Evolutionary conservation across 1,139 yeast species (phyloP), one percentile per base, ranked within the genome.

Genomic region (Spathaspora sp.): DNA sequence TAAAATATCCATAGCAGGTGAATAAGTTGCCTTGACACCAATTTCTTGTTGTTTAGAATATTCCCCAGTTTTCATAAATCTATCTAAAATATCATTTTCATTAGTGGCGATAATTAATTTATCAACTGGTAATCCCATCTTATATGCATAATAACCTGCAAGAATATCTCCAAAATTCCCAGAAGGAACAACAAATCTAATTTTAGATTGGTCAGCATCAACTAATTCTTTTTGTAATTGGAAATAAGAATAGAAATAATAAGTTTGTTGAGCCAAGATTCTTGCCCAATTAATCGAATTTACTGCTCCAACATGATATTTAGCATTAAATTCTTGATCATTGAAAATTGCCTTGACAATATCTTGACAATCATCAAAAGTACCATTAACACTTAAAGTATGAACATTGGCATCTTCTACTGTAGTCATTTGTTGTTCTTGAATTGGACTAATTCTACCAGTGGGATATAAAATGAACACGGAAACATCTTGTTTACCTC

Each of bases 201-300:
- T 81, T 56, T 80, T 80, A 43, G 68, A 48, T 33, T n/a, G n/a
- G n/a, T 62, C 55, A 43, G 72, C 70, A 24, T 41, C 45, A 18
- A 38, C 33, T 11, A 43, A 43, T 36, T 72, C 61, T 56, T 80
- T 81, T 52, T 67, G 61, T 50, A 90, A 76, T 62, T 84, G 84
- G 79, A 93, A 91, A 74, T 84, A 95, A 3, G 98, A 82, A 68
- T 87, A 84, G 76, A 89, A 91, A 74, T 93, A 93, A 71, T 93
- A 93, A 11, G 99, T 91, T 69, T 90, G 93, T 72, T 93, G 99
- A 38, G 99, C 97, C 58, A 93, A 78, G 56, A 93, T 93, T 72
- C 99, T 86, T 4, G 99, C 98, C 99, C 99, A 93, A 76, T 93
- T 93, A 66, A 93, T 93, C 43, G 98, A 91, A 72, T 93, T 93